Evolutionary conservation across 805 yeast genomes (phyloP).

Genomic region (Ogataea kodamae): DNA sequence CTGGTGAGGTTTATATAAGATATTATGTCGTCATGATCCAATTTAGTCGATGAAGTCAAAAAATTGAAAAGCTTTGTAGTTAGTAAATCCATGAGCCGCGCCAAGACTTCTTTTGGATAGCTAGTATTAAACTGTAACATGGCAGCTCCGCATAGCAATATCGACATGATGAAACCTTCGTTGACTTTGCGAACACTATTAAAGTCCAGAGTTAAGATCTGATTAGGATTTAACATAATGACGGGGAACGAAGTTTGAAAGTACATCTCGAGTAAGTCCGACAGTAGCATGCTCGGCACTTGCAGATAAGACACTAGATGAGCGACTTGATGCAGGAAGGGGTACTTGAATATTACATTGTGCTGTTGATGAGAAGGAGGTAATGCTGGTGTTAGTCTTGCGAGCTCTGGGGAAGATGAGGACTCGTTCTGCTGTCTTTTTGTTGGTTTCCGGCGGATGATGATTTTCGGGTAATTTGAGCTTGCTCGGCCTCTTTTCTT

Average conservation of each 20-base stretch:
- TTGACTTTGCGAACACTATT: constrained; percentile 5
- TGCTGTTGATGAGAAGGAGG: too few species aligned
- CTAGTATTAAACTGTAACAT: constrained; percentile 3
- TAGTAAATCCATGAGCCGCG: constrained; percentile 5
- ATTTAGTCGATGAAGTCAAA: constrained; percentile 15
- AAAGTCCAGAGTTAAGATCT: constrained; percentile 6
- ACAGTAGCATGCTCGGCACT: constrained; percentile 8
- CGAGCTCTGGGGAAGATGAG: constrained; percentile 2
- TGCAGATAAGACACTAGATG: constrained; percentile 6
- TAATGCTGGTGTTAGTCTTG: not conserved
- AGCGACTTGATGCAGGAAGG: constrained; percentile 9
- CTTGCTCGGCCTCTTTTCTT: constrained; percentile 47
- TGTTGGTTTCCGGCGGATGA: constrained; percentile 25
- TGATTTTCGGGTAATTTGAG: constrained; percentile 37
- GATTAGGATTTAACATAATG: constrained; percentile 8
- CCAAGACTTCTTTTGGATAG: constrained; percentile 3
- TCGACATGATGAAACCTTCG: constrained; percentile 12
- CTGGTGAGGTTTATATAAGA: constrained; percentile 18
- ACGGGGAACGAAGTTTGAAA: constrained; percentile 12
- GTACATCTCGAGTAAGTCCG: constrained; percentile 12
- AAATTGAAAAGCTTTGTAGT: constrained; percentile 7
- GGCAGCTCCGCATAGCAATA: constrained; percentile 12
- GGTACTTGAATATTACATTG: constrained; percentile 6
- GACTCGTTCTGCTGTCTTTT: constrained; percentile 12
- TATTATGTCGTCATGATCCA: constrained; percentile 17